Base-by-base conservation (phyloP, 176 grass and related monocot genomes). In the Oryza australiensis region DNA sequence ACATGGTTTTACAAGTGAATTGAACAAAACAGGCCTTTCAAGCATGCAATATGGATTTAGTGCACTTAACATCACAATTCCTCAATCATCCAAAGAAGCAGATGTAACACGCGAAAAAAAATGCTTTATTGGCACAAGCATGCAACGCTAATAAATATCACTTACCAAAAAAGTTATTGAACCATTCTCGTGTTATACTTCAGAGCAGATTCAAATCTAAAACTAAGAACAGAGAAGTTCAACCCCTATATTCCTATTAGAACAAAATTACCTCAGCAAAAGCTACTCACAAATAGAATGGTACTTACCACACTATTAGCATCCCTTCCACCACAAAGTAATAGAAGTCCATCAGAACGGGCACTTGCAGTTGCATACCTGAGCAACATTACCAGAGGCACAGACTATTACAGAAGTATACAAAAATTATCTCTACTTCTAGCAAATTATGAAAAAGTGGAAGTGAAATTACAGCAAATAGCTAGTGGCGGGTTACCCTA, bases 301-400 rank as follows among this genome's bases (percentile, higher is more conserved):
- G 30, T 11, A 94, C 90, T 92, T 86, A 98, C 95, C 86, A 98
- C 95, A 83, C 89, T 98, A 81, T 86, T 98, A 81, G 92, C 88
- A 89, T 98, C 95, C 85, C 95, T 95, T 71, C 95, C 95, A 84
- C 95, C 95, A 71, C 95, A 95, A 35, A 98, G 90, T 76, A 98
- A 87, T 85, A 98, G 92, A 77, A 98, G 88, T 70, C 92, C 95
- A 91, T 98, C 95, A 79, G 95, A 98, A 42, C 92, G 92, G 12
- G 95, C 95, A 91, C 92, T 95, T 72, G 92, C 95, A 82, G 95
- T 98, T 82, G 92, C 95, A 82, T 98, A 98, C 95, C 95, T 98
- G 80, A 43, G 37, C 28, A 85, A 30, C 33, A 88, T 86, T 83
- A 57, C 37, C 73, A 68, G 8, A 72, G 10, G 86, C 29, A 66